Evolutionary conservation across 768 basidiomycete species (phyloP), one percentile per base, ranked within the genome.

Genomic region (Lepiota subincarnata): DNA sequence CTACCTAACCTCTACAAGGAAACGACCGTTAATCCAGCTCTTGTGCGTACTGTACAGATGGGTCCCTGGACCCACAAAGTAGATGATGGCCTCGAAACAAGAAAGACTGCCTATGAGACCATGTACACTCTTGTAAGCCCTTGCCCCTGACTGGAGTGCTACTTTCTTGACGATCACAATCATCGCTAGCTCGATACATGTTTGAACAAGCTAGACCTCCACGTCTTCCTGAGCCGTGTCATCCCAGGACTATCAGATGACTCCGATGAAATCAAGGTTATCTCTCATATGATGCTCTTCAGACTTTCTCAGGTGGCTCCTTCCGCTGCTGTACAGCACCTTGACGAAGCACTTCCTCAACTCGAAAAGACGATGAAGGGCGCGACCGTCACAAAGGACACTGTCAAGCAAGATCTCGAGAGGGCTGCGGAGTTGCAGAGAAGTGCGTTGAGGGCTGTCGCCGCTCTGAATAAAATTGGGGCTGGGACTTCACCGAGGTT

Each of bases 21-120:
- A 71, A 97, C 95, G 0, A 64, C 77, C 35, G 71, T 94, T 65
- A 92, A 91, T 57, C 77, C 81, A 2, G 78, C 85, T 1, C 82
- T 94, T 55, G 86, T 96, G 63, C 84, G 89, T 26, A 91, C 89
- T 1, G 93, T 97, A 11, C 91, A 93, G 64, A 97, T 97, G 94
- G 93, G 94, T 18, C 93, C 94, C 2, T 97, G 93, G 93, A 90
- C 87, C 22, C 92, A 96, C 71, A 93, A 90, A 66, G 92, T 97
- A 48, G 97, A 99, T 62, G 95, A 98, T 59, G 97, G 97, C 44
- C 77, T 98, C 37, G 96, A 98, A 58, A 86, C 94, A 18, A 84
- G 97, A 55, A 98, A 98, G 77, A 95, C 92, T 0, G 96, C 97
- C 1, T 98, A 91, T 69, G 97, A 99, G 70, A 93, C 94, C 1